Base-by-base conservation (phyloP, 192 early-diverging fungal genomes). In the Coemansia brasiliensis region DNA sequence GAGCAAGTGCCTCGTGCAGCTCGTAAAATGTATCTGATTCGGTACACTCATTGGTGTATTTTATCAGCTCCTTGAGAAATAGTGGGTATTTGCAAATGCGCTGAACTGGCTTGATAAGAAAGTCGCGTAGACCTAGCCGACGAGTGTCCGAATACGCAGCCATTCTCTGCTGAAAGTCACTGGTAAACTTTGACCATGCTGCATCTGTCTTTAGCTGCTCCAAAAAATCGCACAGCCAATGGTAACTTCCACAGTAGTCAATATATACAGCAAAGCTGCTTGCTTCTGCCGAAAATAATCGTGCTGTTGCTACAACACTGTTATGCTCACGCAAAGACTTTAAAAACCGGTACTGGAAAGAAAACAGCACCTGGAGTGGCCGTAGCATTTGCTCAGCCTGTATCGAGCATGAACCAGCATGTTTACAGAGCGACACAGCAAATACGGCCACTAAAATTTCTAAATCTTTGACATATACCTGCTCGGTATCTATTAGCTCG, bases 21-120 rank as follows among this genome's bases (percentile, higher is more conserved):
- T 67, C 61, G 4, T 48, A 27, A 10, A 54, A 44, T 0, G 61
- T 57, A 5, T 48, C n/a, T 11, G 64, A 52, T 16, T 78, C 68
- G n/a, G 42, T 37, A 15, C 51, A 52, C 15, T 58, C 37, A 17
- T 65, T 59, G 3, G 86, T 87, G 32, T 82, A 64, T 39, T 84
- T 79, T 16, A 82, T 39, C 41, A 88, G 72, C 13, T 87, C 88
- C 15, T 82, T 79, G 32, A 86, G 73, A 13, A 97, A 72, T 5
- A 97, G 77, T 10, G 92, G 93, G 73, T 97, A 97, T 26, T 91
- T 91, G 67, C 92, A 94, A 25, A 95, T 87, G 11, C 94, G 80
- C 70, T 97, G 94, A 2, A 97, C 85, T 10, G 94, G 94, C 63
- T 93, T 72, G 48, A 79, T 79, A 9, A 79, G 55, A 42, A 72